Conservation (phyloP, 352 stramenopile species). For the Pilasporangium apinafurcum region DNA sequence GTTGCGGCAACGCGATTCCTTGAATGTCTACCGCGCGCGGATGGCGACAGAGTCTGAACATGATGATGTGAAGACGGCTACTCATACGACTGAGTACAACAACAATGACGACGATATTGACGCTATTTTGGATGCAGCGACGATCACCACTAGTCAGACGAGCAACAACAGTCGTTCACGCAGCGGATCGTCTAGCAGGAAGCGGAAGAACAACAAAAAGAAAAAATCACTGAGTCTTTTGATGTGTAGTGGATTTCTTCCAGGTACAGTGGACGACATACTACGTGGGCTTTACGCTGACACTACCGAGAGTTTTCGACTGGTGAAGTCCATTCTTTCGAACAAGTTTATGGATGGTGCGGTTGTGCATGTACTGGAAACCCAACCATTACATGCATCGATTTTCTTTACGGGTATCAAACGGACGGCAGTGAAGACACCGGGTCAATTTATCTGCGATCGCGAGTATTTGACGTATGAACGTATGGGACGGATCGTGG, state of each 20-base stretch:
- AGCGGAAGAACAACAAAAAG: not conserved
- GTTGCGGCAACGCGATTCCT: constrained; percentile 40
- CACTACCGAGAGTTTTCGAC: constrained; percentile 46
- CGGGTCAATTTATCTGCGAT: constrained; percentile 37
- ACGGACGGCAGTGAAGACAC: constrained; percentile 51
- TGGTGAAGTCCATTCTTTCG: constrained; percentile 32
- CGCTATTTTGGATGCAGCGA: not conserved
- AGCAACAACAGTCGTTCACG: not conserved
- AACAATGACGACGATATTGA: constrained; percentile 1
- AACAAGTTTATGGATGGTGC: constrained; percentile 45
- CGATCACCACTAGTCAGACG: not conserved
- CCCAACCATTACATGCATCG: constrained; percentile 25
- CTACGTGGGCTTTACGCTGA: constrained; percentile 40
- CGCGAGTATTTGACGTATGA: constrained; percentile 51
- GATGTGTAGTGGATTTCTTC: constrained; percentile 50
- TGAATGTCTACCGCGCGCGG: constrained; percentile 49
- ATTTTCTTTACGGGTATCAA: constrained; percentile 62
- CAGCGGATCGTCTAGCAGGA: not conserved
- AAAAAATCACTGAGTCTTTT: constrained; percentile 23
- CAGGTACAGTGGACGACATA: constrained; percentile 50
- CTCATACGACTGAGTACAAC: not conserved
- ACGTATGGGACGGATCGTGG: constrained; percentile 55
- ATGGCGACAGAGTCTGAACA: no score
- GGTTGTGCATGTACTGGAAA: constrained; percentile 53
- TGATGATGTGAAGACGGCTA: not conserved